A percentile compares a stretch with the other conserved stretches of the same genome.
Conservation (phyloP, 2,329 filamentous ascomycete species). For the Trichoderma sp. region DNA sequence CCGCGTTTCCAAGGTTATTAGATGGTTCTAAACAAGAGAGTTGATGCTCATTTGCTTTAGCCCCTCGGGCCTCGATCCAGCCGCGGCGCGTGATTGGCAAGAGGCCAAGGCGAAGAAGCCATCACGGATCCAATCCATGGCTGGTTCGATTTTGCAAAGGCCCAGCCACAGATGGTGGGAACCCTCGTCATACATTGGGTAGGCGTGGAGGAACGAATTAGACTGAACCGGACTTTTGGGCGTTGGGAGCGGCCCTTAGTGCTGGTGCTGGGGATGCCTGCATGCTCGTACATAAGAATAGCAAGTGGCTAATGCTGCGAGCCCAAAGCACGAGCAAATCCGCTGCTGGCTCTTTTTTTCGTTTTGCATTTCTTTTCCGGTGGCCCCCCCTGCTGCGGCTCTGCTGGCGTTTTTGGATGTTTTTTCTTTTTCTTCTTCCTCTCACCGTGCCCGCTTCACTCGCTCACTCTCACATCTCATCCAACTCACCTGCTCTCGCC, state of each 20-base stretch:
- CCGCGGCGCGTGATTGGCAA: conserved; percentile 8
- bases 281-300: not conserved
- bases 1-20: not conserved
- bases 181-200: not conserved
- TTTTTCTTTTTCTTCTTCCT: not conserved
- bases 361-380: not conserved
- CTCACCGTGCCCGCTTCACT: not conserved
- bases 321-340: not conserved
- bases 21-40: not conserved
- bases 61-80: not conserved
- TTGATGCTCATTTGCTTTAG: conserved; percentile 9
- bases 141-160: not conserved
- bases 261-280: not conserved
- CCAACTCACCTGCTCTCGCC: not conserved
- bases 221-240: not conserved
- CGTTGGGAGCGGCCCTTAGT: not conserved
- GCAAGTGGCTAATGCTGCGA: not conserved
- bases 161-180: not conserved
- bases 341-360: not conserved
- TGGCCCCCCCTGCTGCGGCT: not conserved
- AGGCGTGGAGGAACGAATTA: not conserved
- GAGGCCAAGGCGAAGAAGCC: not conserved
- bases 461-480: not conserved
- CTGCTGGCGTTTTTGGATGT: not conserved
- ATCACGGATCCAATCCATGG: not conserved